These are phyloP conservation scores for Immersiporthe knoxdaviesiana DNA, from an alignment of 2,329 filamentous ascomycete genomes.

Conservation along the genomic window DNA sequence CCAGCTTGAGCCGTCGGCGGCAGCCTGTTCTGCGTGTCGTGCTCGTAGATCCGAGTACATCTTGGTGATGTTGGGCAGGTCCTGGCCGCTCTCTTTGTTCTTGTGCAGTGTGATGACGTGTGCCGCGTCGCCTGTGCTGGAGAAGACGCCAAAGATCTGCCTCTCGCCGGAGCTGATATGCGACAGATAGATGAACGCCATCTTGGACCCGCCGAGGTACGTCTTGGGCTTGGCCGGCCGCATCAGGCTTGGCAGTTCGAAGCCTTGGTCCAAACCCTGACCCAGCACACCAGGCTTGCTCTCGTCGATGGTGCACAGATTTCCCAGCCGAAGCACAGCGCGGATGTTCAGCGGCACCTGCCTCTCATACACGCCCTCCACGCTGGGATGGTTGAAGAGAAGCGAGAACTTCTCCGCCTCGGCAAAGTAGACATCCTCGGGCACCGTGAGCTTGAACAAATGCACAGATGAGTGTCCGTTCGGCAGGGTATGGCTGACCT, in stretches of 20 bases:
- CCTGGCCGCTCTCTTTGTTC: conserved; percentile 74
- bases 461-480: conserved; percentile 94
- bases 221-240: conserved; percentile 64
- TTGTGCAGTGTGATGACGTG: conserved; percentile 88
- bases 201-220: conserved; percentile 74
- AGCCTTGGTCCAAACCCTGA: conserved; percentile 89
- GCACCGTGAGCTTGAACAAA: conserved; percentile 89
- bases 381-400: conserved; percentile 88
- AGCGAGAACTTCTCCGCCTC: conserved; percentile 81
- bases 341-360: conserved; percentile 85
- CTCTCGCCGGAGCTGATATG: conserved; percentile 89
- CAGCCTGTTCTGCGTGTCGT: conserved; percentile 65
- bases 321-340: conserved; percentile 87
- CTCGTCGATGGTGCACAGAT: conserved; percentile 90
- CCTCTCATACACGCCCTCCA: conserved; percentile 97
- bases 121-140: conserved; percentile 76
- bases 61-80: conserved; percentile 86
- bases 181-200: conserved; percentile 90
- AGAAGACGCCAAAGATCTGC: conserved; percentile 93
- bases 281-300: conserved; percentile 87
- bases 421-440: conserved; percentile 83
- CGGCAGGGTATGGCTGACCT: conserved; percentile 89
- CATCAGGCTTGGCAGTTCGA: conserved; percentile 79
- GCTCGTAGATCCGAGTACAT: conserved; percentile 80
- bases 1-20: conserved; percentile 65